Percentiles rank a stretch among this genome's conserved stretches.
Conservation (phyloP, 305 asterid genomes). For the Solanum hybrid region DNA sequence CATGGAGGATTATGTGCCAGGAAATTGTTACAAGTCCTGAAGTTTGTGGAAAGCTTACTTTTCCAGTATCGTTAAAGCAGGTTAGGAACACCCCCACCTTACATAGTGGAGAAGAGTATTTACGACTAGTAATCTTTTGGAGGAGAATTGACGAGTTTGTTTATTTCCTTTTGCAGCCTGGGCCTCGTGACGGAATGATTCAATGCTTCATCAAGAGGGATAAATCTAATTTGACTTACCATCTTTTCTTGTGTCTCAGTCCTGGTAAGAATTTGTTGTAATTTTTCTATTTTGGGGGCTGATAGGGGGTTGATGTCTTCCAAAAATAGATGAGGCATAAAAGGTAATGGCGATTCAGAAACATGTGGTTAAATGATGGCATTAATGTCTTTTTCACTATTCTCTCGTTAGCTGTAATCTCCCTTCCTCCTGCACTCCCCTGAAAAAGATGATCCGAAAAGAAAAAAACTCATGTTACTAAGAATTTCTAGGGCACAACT, state of each 20-base stretch:
- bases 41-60: constrained; percentile 23
- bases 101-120: not conserved
- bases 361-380: not conserved
- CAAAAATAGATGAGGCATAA: not conserved
- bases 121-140: not conserved
- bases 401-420: not conserved
- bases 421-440: not conserved
- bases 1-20: constrained; percentile 25
- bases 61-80: constrained; percentile 25
- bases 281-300: not conserved
- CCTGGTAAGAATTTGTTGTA: constrained; percentile 5
- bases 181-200: constrained; percentile 21
- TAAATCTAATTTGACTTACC: constrained; percentile 18
- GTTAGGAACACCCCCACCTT: not conserved
- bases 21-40: constrained; percentile 22
- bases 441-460: not conserved
- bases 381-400: not conserved
- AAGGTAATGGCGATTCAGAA: not conserved
- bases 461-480: not conserved
- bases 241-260: constrained; percentile 22
- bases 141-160: not conserved
- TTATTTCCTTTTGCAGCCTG: constrained; percentile 13
- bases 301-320: not conserved
- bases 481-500: not conserved
- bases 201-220: constrained; percentile 22